These are phyloP conservation scores for Magnolia officinalis DNA, from an alignment of 164 flowering plant genomes.

Conservation along the genomic window DNA sequence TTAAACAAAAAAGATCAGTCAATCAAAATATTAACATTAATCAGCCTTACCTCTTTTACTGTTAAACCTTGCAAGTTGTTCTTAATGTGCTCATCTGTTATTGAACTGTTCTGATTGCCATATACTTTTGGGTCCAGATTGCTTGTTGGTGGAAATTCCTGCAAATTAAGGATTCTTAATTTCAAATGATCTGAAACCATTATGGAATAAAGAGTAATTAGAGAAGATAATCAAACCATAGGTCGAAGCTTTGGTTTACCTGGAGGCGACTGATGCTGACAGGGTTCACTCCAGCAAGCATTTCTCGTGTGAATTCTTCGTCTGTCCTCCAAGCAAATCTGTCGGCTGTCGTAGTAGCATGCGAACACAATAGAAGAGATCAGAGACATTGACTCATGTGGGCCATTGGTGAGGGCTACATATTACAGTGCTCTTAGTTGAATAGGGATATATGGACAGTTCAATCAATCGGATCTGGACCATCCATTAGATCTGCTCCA, in stretches of 20 bases:
- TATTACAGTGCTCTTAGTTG: neutral
- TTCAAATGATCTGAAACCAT: neutral
- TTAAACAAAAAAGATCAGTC: too few species aligned
- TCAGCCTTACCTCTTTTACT: constrained; percentile 48
- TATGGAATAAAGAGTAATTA: neutral
- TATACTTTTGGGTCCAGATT: constrained; percentile 55
- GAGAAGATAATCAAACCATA: neutral
- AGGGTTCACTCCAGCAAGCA: constrained; percentile 94
- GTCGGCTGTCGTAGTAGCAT: constrained; percentile 36
- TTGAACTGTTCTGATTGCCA: constrained; percentile 64
- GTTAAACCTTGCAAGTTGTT: constrained; percentile 55
- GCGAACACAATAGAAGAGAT: neutral
- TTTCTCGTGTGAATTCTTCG: constrained; percentile 86
- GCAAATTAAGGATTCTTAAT: constrained; percentile 13
- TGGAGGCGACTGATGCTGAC: constrained; percentile 57
- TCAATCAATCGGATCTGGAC: too few species aligned
- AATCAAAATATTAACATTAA: neutral
- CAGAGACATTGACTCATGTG: too few species aligned
- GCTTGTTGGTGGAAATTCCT: constrained; percentile 88
- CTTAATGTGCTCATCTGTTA: constrained; percentile 53
- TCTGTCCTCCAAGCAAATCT: constrained; percentile 88
- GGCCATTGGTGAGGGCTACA: too few species aligned
- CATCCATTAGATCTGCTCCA: too few species aligned
- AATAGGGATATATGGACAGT: too few species aligned
- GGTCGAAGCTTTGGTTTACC: constrained; percentile 29